phyloP scores from a whole-genome alignment of 2,329 filamentous ascomycete genomes.

The Fusarium continuum region DNA sequence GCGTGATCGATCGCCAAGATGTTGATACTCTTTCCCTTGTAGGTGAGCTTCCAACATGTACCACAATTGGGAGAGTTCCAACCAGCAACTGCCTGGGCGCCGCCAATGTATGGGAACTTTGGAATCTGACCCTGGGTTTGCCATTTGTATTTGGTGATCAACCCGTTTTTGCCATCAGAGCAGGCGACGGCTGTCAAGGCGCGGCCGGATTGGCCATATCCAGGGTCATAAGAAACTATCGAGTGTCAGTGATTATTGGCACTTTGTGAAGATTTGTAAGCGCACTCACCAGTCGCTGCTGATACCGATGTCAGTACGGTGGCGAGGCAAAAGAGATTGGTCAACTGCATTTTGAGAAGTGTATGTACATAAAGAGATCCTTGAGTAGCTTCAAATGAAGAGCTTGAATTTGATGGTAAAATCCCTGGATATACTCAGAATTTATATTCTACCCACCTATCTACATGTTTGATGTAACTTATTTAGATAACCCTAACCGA shows the following conservation, averaged over 20 bases:
- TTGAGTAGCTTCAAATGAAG: too few relatives aligned
- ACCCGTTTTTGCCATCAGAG: conserved; percentile 73
- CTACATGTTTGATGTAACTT: too few relatives aligned
- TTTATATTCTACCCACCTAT: background rate
- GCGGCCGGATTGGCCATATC: conserved; percentile 69
- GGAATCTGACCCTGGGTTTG: conserved; percentile 60
- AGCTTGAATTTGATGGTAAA: too few relatives aligned
- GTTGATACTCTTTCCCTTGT: conserved; percentile 60
- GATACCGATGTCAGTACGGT: conserved; percentile 47
- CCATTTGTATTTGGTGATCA: conserved; percentile 70
- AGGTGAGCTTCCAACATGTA: conserved; percentile 65
- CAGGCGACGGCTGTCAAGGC: conserved; percentile 68
- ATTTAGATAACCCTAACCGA: too few relatives aligned
- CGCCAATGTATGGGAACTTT: conserved; percentile 65
- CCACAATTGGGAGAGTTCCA: conserved; percentile 68
- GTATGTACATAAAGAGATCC: background rate
- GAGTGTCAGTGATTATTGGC: conserved; percentile 2
- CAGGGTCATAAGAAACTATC: conserved; percentile 73
- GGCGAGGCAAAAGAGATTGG: conserved; percentile 50
- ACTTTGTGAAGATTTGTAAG: too few relatives aligned
- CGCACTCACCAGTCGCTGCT: conserved; percentile 45
- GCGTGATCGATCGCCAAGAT: conserved; percentile 66
- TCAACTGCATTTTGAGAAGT: conserved; percentile 53
- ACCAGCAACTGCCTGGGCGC: conserved; percentile 58
- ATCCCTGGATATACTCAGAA: too few relatives aligned